Evolutionary conservation across 1,139 yeast genomes (phyloP).

Genomic region (Lodderomyces beijingensis): DNA sequence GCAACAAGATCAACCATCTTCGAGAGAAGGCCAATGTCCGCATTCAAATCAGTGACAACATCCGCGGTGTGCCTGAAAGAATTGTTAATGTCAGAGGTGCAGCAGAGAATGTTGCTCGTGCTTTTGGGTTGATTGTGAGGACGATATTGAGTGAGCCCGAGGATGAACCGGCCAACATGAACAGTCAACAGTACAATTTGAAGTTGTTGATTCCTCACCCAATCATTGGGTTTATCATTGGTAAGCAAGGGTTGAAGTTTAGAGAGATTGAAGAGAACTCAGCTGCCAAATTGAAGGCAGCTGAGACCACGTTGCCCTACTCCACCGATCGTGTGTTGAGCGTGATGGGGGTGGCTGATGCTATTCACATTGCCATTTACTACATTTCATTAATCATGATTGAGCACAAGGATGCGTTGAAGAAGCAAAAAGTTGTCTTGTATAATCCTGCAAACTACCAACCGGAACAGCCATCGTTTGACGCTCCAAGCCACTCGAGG

Average conservation of each 20-base stretch:
- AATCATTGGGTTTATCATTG: constrained; percentile 78
- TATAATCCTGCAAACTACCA: constrained; percentile 61
- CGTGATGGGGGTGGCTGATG: constrained; percentile 80
- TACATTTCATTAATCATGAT: constrained; percentile 65
- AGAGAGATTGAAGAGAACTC: constrained; percentile 81
- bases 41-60: constrained; percentile 73
- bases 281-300: constrained; percentile 76
- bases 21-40: constrained; percentile 64
- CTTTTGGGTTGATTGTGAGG: constrained; percentile 72
- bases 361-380: constrained; percentile 79
- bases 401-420: constrained; percentile 53
- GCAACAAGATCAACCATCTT: constrained; percentile 64
- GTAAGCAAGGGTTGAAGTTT: constrained; percentile 70
- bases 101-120: constrained; percentile 77
- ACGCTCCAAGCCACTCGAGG: constrained; percentile 4
- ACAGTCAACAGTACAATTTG: constrained; percentile 53
- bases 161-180: constrained; percentile 55
- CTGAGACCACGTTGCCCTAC: constrained; percentile 68
- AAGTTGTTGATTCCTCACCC: constrained; percentile 74
- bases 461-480: constrained; percentile 15
- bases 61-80: constrained; percentile 71
- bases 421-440: constrained; percentile 49
- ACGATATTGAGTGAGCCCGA: constrained; percentile 66
- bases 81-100: constrained; percentile 74
- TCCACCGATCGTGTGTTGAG: constrained; percentile 77